Base-by-base conservation (phyloP, 2,329 filamentous ascomycete genomes). In the Neofusicoccum sp. region DNA sequence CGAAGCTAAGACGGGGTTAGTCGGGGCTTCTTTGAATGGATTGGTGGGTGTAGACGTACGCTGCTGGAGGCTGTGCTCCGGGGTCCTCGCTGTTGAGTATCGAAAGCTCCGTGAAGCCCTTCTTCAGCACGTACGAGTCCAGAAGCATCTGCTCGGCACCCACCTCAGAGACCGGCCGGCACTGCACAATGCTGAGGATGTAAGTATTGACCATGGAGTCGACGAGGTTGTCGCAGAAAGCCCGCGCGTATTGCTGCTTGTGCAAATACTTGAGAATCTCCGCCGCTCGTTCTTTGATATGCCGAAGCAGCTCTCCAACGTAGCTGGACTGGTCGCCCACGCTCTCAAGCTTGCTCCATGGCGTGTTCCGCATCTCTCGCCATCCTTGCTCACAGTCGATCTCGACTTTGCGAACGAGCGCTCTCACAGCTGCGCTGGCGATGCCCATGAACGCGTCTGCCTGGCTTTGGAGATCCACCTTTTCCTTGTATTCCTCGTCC, bases 71-170 rank as follows among this genome's bases (percentile, higher is more conserved):
- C 79, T 85, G 87, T 79, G 81, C 87, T 73, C 70, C 82, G 9
- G 85, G 73, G 45, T 87, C 82, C 22, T 83, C 78, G 39, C 34
- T 73, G 34, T 81, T 87, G 71, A 82, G 81, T 22, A 84, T 88
- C 65, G 93, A 81, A 4, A 97, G 81, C 62, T 86, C 87, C 56
- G 88, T 87, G 65, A 96, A 88, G 1, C 87, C 87, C 71, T 94
- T 93, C 64, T 92, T 93, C 28, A 97, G 81, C 7, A 91, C 91
- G 72, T 98, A 98, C 67, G 94, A 93, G 77, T 99, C 95, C 4
- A 99, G 86, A 22, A 98, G 84, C 93, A 99, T 97, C 87, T 97
- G 95, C 76, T 99, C 94, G 9, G 95, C 95, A 11, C 93, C 95
- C 61, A 93, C 91, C 78, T 98, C 95, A 4, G 92, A 94, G 54